Evolutionary conservation across 2,329 filamentous ascomycete genomes (phyloP), one percentile per base, ranked within the genome.

Genomic region (Hymenoscyphus occultus): DNA sequence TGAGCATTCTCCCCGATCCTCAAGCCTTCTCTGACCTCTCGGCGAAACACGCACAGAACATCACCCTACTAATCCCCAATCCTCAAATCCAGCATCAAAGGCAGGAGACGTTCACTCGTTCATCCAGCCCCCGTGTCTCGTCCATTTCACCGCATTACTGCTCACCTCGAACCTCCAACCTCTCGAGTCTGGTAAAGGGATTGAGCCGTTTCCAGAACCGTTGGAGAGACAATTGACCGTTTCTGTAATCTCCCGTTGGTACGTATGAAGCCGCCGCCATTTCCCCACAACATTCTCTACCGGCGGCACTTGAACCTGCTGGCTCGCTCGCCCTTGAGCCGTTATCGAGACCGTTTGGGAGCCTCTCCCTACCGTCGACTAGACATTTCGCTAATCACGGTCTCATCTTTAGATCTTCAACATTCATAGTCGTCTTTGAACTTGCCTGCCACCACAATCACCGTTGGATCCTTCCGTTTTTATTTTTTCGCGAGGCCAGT

Each of bases 61-160:
- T 62, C 67, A 58, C 65, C 65, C 60, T 14, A 10, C 19, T 14
- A 16, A 56, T 16, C 56, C 56, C n/a, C 54, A 5, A 56, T 14
- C 56, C 28, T 35, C 56, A 57, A 67, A 61, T 54, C 65, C 62
- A 67, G 60, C 58, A 66, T 67, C 63, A 66, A 67, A 72, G 71
- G 73, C 70, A 70, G 74, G 74, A 76, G 73, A 74, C 74, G 74
- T 76, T 76, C 70, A 74, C 73, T 76, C 74, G 74, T 75, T 75
- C 71, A 76, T 76, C 74, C 73, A 62, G 64, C 71, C 73, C 69
- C 65, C 45, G 45, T 48, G 64, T 69, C 67, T 64, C 70, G 65
- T 48, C 56, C 3, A 35, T 56, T 32, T 9, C 32, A 16, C 16
- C 48, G 39, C 40, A 62, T 40, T 14, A 22, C 39, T 48, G 19